These are phyloP conservation scores for Schizothecium vesticola DNA, from an alignment of 495 filamentous ascomycete genomes.

Conservation along the genomic window DNA sequence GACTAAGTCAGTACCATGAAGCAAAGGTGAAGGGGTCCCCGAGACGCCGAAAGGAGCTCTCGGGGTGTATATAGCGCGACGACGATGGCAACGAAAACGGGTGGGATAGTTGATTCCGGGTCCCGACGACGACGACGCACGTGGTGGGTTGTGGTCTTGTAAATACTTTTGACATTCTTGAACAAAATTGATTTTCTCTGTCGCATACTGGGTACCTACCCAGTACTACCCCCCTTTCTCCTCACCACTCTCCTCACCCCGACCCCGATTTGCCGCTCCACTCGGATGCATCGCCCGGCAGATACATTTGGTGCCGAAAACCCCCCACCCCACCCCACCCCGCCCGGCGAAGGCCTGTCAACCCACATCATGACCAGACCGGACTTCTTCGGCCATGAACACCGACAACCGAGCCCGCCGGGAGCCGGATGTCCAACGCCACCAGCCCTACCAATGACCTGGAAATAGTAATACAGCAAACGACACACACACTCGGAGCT, in stretches of 20 bases:
- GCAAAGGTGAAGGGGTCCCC: not conserved
- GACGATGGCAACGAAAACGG: too few relatives aligned
- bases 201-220: too few relatives aligned
- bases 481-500: not conserved
- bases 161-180: not conserved
- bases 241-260: not conserved
- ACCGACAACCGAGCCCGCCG: not conserved
- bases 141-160: too few relatives aligned
- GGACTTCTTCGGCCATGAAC: not conserved
- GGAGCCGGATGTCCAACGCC: not conserved
- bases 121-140: too few relatives aligned
- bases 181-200: not conserved
- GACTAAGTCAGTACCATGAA: slow-evolving; percentile 14
- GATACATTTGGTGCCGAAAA: not conserved
- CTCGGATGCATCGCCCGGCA: not conserved
- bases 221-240: not conserved
- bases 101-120: too few relatives aligned
- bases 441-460: not conserved
- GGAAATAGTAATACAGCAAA: not conserved
- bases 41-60: too few relatives aligned
- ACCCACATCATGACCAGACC: not conserved
- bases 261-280: too few relatives aligned
- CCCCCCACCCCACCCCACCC: not conserved
- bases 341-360: not conserved
- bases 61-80: too few relatives aligned